phyloP scores from a whole-genome alignment of 208 protist genomes.

The Leishmania gerbilli region DNA sequence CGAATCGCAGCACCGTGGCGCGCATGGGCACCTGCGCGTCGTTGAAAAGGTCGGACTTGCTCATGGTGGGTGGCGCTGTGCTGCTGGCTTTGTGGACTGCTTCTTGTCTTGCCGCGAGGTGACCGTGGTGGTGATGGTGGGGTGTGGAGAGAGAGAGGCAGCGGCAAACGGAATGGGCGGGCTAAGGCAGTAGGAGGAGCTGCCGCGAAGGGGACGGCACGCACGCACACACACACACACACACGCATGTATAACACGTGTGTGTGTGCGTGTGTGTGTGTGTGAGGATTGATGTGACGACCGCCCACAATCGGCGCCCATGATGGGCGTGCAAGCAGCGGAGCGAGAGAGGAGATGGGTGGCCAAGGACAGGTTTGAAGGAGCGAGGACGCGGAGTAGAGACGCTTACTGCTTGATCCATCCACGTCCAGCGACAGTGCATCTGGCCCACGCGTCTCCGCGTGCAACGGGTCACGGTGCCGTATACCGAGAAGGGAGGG shows the following conservation, averaged over 20 bases:
- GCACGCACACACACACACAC: not conserved
- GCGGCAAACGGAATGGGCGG: not conserved
- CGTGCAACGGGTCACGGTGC: not conserved
- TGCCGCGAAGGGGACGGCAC: not conserved
- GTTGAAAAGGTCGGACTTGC: not conserved
- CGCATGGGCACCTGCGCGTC: not conserved
- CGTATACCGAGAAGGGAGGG: not conserved
- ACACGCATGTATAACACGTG: not conserved
- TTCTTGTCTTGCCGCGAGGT: no score
- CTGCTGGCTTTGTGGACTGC: no score
- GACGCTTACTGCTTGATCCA: not conserved
- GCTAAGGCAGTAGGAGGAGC: not conserved
- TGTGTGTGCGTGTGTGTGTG: no score
- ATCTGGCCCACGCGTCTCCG: not conserved
- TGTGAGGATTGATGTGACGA: no score
- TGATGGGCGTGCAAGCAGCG: not conserved
- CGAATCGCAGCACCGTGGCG: slow-evolving; percentile 2
- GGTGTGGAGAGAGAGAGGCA: not conserved
- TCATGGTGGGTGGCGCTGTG: not conserved
- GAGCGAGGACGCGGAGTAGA: not conserved
- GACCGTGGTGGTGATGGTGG: no score
- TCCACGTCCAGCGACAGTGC: not conserved
- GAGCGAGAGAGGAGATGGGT: not conserved
- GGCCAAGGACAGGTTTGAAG: not conserved
- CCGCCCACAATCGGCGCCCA: no score